These are phyloP conservation scores for Medicago arabica DNA, from an alignment of 306 rosid genomes.

Conservation along the genomic window DNA sequence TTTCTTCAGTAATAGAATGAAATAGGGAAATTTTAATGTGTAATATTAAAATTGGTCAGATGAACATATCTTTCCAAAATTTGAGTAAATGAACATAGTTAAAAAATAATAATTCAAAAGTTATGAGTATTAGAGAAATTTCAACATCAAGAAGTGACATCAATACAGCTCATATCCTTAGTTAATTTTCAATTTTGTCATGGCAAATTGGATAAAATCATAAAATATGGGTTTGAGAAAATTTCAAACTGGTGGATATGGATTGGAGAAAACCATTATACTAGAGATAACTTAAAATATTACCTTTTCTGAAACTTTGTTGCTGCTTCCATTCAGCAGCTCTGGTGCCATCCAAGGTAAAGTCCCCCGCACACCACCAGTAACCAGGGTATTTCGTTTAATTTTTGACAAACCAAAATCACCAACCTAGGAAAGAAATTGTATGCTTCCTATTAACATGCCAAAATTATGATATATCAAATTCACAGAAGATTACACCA, in stretches of 20 bases:
- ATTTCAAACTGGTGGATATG: slow-evolving; percentile 1
- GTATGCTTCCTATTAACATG: background rate
- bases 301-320: slow-evolving; percentile 94
- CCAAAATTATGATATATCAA: background rate
- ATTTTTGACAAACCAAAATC: slow-evolving; percentile 97
- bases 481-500: slow-evolving; percentile 23
- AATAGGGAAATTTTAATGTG: slow-evolving; percentile 7
- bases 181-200: slow-evolving; percentile 9
- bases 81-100: slow-evolving; percentile 12
- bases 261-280: slow-evolving; percentile 27
- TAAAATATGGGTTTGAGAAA: background rate
- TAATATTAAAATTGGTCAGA: background rate
- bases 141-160: slow-evolving; percentile 28
- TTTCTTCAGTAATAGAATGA: background rate
- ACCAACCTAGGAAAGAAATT: slow-evolving; percentile 68
- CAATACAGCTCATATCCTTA: slow-evolving; percentile 19
- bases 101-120: slow-evolving; percentile 10
- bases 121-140: slow-evolving; percentile 12
- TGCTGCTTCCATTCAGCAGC: slow-evolving; percentile 89
- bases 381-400: slow-evolving; percentile 85
- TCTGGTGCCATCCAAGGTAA: slow-evolving; percentile 99
- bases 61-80: slow-evolving; percentile 12
- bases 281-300: slow-evolving; percentile 29
- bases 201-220: background rate
- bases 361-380: slow-evolving; percentile 97